A percentile compares a stretch with the other conserved stretches of the same genome.
Conservation (phyloP, 2,329 filamentous ascomycete species). For the Pestalotiopsis sp. region DNA sequence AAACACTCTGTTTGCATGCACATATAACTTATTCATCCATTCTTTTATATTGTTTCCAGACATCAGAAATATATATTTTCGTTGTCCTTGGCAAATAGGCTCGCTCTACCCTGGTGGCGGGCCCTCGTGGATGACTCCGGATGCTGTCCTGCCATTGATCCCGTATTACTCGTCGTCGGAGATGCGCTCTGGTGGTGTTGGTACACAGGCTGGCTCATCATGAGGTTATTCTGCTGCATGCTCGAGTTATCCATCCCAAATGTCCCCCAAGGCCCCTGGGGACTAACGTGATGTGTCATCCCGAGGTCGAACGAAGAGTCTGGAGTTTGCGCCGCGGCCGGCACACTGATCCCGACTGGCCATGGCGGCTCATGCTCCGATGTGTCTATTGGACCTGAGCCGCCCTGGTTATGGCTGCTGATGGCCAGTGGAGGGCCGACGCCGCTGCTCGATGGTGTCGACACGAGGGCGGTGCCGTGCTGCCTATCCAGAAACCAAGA, state of each 20-base stretch:
- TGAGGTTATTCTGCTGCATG: not conserved
- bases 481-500: constrained; percentile 10
- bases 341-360: not conserved
- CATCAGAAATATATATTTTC: constrained; percentile 5
- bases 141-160: not conserved
- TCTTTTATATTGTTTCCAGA: not conserved
- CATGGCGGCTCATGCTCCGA: not conserved
- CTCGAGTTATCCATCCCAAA: not conserved
- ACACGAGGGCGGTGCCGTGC: not conserved
- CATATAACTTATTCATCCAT: not conserved
- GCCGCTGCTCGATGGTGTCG: not conserved
- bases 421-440: not conserved
- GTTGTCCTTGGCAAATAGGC: constrained; percentile 1
- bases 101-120: not conserved
- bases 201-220: not conserved
- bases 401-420: not conserved
- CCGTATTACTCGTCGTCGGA: not conserved
- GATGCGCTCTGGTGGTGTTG: not conserved
- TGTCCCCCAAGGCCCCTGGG: not conserved
- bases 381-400: not conserved
- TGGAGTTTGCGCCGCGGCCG: not conserved
- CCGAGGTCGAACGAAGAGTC: not conserved
- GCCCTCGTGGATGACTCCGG: not conserved
- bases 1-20: not conserved
- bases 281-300: not conserved